Percentiles rank a stretch among this genome's conserved stretches.
Conservation (phyloP, 2,329 filamentous ascomycete genomes). For the Hypoxylon sp. region DNA sequence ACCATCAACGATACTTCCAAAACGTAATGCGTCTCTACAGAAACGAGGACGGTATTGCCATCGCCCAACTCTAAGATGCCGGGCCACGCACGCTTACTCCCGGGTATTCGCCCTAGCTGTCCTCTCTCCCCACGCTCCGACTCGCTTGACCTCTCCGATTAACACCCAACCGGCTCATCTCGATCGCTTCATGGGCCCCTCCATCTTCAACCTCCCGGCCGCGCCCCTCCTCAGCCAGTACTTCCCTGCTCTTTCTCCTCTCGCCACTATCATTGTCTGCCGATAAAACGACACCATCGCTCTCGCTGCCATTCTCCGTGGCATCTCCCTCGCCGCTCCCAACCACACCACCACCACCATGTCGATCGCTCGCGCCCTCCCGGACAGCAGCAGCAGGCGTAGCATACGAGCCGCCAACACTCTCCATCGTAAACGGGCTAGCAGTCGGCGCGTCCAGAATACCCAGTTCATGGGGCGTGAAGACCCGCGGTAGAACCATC, state of each 20-base stretch:
- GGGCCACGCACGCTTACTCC: background rate
- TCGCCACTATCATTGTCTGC: conserved; percentile 4
- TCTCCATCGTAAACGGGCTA: conserved; percentile 81
- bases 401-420: conserved; percentile 73
- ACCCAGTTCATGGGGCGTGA: conserved; percentile 70
- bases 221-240: conserved; percentile 56
- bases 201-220: conserved; percentile 25
- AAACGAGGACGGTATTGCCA: too few relatives aligned
- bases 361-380: background rate
- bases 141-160: conserved; percentile 43
- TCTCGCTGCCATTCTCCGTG: conserved; percentile 12
- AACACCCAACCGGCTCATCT: conserved; percentile 49
- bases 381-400: conserved; percentile 50
- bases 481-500: conserved; percentile 72
- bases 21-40: background rate
- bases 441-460: conserved; percentile 80
- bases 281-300: conserved; percentile 18
- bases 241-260: conserved; percentile 52
- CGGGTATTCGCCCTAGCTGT: conserved; percentile 3
- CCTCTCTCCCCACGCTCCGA: conserved; percentile 19
- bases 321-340: background rate
- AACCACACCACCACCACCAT: too few relatives aligned
- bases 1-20: background rate
- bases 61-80: background rate
- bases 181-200: conserved; percentile 42